Evolutionary conservation across 1,284 basidiomycete genomes (phyloP).

Genomic region (Pseudozyma pruni): DNA sequence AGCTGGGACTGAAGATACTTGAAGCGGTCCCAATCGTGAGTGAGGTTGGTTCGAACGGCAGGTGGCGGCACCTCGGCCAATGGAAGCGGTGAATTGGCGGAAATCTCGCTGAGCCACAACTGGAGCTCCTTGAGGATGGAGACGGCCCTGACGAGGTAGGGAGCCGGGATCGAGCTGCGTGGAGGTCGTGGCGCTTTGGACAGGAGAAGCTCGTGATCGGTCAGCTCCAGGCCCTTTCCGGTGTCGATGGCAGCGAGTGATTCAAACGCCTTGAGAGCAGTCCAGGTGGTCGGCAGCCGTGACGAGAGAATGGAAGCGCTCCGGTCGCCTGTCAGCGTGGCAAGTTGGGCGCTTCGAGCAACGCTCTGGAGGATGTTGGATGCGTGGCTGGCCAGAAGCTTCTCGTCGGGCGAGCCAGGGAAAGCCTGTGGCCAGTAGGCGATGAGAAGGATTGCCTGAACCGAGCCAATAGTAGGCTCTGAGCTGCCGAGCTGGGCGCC

Average conservation of each 20-base stretch:
- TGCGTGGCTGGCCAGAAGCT: conserved; percentile 23
- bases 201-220: conserved; percentile 33
- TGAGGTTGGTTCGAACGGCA: conserved; percentile 20
- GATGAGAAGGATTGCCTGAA: conserved; percentile 40
- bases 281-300: conserved; percentile 26
- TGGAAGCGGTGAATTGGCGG: conserved; percentile 26
- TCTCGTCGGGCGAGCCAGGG: conserved; percentile 37
- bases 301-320: conserved; percentile 12
- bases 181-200: conserved; percentile 26
- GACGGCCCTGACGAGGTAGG: conserved; percentile 20
- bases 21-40: conserved; percentile 47
- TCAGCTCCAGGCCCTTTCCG: conserved; percentile 36
- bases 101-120: conserved; percentile 33
- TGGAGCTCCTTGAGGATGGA: conserved; percentile 35
- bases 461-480: conserved; percentile 26
- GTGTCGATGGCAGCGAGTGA: conserved; percentile 34
- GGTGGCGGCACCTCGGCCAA: conserved; percentile 14
- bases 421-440: conserved; percentile 47
- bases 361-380: conserved; percentile 25
- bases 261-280: conserved; percentile 27
- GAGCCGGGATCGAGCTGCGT: conserved; percentile 29
- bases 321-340: conserved; percentile 13
- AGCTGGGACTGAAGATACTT: conserved; percentile 42
- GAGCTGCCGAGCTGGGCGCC: conserved; percentile 19
- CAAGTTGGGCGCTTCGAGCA: conserved; percentile 2